phyloP scores from a whole-genome alignment of 2,329 filamentous ascomycete species.

The Erysiphe pulchra region DNA sequence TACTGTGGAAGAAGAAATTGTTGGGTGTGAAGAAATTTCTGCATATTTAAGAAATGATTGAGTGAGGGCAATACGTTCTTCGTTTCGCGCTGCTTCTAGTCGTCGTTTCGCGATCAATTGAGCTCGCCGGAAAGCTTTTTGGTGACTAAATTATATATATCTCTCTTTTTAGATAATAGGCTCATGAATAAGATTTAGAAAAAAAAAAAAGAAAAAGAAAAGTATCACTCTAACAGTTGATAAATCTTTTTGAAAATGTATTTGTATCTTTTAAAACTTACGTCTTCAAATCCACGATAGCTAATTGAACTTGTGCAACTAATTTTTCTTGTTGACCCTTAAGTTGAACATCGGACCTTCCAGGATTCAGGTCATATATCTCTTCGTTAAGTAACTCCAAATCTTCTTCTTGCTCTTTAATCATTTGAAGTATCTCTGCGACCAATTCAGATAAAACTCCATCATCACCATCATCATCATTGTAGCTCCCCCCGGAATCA shows the following conservation, averaged over 20 bases:
- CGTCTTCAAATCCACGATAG: constrained; percentile 47
- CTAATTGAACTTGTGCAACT: constrained; percentile 35
- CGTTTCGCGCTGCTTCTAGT: constrained; percentile 44
- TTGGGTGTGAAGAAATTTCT: constrained; percentile 8
- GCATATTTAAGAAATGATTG: constrained; percentile 26
- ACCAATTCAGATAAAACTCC: constrained; percentile 44
- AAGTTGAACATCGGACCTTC: constrained; percentile 23
- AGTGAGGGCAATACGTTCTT: constrained; percentile 54
- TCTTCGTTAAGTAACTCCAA: constrained; percentile 61
- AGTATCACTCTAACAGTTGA: no score
- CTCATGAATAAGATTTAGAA: no score
- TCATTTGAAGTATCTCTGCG: constrained; percentile 50
- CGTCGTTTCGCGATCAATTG: constrained; percentile 55
- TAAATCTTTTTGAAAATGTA: no score
- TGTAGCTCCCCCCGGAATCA: not conserved
- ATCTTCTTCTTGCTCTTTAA: constrained; percentile 62
- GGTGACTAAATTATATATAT: constrained; percentile 3
- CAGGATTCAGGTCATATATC: constrained; percentile 37
- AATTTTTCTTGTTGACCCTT: constrained; percentile 39
- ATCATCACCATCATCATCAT: constrained; percentile 13
- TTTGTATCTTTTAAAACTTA: constrained; percentile 15
- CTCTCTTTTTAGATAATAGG: no score
- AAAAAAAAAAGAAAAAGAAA: no score
- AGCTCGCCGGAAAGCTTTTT: constrained; percentile 49
- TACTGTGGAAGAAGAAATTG: constrained; percentile 3